phyloP scores from a whole-genome alignment of 208 protist species.

The Acanthamoeba healyi region DNA sequence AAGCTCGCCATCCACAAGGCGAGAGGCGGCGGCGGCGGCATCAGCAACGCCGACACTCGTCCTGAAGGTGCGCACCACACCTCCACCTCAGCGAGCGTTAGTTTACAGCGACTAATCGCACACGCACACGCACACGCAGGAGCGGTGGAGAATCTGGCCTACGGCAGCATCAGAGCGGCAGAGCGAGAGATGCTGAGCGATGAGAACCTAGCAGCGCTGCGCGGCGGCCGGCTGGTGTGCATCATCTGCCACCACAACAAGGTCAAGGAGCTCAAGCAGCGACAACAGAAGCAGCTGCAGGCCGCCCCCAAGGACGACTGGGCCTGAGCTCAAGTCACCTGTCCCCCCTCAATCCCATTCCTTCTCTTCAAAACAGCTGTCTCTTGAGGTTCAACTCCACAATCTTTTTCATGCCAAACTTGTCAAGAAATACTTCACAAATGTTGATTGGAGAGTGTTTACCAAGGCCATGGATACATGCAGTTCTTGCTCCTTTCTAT shows the following conservation, averaged over 20 bases:
- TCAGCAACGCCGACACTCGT: neutral
- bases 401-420: too few species aligned
- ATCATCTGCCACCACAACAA: slow-evolving; percentile 47
- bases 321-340: neutral
- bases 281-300: slow-evolving; percentile 1
- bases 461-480: too few species aligned
- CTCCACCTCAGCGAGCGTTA: neutral
- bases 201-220: slow-evolving; percentile 25
- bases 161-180: slow-evolving; percentile 8
- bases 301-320: slow-evolving; percentile 22
- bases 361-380: too few species aligned
- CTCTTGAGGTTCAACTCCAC: too few species aligned
- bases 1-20: slow-evolving; percentile 55
- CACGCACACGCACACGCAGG: neutral
- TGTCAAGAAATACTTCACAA: too few species aligned
- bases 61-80: neutral
- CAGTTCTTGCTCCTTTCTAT: too few species aligned
- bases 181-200: slow-evolving; percentile 29
- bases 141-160: neutral
- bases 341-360: neutral
- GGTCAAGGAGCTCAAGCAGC: slow-evolving; percentile 13
- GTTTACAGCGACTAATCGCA: neutral
- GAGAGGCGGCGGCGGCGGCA: neutral
- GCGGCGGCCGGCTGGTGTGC: slow-evolving; percentile 16
- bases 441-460: too few species aligned